phyloP scores from a whole-genome alignment of 2,329 filamentous ascomycete species.

The Aaosphaeria arxii region DNA sequence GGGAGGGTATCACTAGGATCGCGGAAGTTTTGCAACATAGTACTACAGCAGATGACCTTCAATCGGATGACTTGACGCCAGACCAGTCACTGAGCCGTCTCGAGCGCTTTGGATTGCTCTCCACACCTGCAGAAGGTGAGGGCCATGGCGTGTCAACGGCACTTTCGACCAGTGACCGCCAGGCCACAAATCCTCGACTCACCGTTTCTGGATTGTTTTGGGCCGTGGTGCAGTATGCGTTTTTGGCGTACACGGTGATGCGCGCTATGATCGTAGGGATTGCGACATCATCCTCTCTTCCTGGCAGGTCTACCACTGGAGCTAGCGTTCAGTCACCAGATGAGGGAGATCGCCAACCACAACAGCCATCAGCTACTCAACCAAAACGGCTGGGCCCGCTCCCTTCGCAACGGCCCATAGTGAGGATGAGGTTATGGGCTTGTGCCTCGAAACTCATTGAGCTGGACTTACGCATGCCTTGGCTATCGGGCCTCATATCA shows the following conservation, averaged over 20 bases:
- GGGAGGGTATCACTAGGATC: slow-evolving; percentile 76
- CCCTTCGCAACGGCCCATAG: slow-evolving; percentile 58
- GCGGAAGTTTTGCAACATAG: slow-evolving; percentile 47
- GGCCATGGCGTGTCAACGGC: slow-evolving; percentile 13
- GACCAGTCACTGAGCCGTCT: slow-evolving; percentile 43
- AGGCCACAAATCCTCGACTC: slow-evolving; percentile 14
- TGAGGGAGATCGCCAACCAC: slow-evolving; percentile 30
- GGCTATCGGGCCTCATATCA: slow-evolving; percentile 74
- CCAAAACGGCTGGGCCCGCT: slow-evolving; percentile 29
- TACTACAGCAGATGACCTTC: slow-evolving; percentile 22
- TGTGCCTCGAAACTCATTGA: slow-evolving; percentile 71
- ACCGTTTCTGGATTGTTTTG: slow-evolving; percentile 48
- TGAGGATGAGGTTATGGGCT: slow-evolving; percentile 75
- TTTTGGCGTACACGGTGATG: slow-evolving; percentile 57
- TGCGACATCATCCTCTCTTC: slow-evolving; percentile 65
- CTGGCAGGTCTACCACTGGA: slow-evolving; percentile 47
- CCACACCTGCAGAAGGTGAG: slow-evolving; percentile 30
- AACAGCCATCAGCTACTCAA: slow-evolving; percentile 7
- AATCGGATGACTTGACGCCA: slow-evolving; percentile 25
- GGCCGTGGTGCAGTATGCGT: slow-evolving; percentile 51
- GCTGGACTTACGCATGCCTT: slow-evolving; percentile 81
- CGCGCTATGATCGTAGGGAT: slow-evolving; percentile 65
- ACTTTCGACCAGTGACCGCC: slow-evolving; percentile 11
- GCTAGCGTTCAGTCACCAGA: slow-evolving; percentile 26
- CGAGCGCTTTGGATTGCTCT: slow-evolving; percentile 57